These are phyloP conservation scores for Isoetes engelmannii DNA, from an alignment of 83 land plant genomes.

Conservation along the genomic window DNA sequence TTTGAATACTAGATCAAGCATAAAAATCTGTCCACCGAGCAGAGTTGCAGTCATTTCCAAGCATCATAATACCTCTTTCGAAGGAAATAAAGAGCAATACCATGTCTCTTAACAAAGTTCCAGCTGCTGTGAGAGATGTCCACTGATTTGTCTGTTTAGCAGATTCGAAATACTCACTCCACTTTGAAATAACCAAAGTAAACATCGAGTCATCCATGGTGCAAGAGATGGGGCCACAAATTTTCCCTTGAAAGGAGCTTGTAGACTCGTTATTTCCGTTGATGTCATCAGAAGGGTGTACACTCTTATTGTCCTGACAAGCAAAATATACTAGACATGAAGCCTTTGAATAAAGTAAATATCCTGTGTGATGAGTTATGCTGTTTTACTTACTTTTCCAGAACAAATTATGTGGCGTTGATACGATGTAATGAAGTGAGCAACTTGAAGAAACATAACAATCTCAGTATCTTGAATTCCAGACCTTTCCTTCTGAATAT, in stretches of 20 bases:
- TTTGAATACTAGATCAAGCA: conserved; percentile 82
- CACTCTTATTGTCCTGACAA: too few relatives aligned
- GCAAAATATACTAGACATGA: too few relatives aligned
- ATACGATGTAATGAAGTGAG: conserved; percentile 66
- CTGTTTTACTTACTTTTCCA: not conserved
- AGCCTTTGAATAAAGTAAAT: not conserved
- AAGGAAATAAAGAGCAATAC: conserved; percentile 25
- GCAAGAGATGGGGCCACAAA: conserved; percentile 84
- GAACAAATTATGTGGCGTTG: conserved; percentile 32
- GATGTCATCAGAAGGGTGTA: too few relatives aligned
- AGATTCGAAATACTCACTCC: conserved; percentile 65
- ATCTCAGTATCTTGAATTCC: conserved; percentile 57
- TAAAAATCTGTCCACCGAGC: conserved; percentile 48
- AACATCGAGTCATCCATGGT: conserved; percentile 91
- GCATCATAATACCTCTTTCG: too few relatives aligned
- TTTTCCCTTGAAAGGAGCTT: conserved; percentile 31
- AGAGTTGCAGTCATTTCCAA: not conserved
- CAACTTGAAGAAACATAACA: conserved; percentile 65
- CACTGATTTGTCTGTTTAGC: conserved; percentile 66
- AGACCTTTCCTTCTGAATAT: conserved; percentile 69
- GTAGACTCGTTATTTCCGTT: too few relatives aligned
- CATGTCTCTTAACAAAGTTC: conserved; percentile 77
- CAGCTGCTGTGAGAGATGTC: conserved; percentile 56
- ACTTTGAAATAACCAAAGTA: conserved; percentile 52
- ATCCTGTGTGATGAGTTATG: not conserved